Base-by-base conservation (phyloP, 129 eudicot genomes). In the Flaveria trinervia region DNA sequence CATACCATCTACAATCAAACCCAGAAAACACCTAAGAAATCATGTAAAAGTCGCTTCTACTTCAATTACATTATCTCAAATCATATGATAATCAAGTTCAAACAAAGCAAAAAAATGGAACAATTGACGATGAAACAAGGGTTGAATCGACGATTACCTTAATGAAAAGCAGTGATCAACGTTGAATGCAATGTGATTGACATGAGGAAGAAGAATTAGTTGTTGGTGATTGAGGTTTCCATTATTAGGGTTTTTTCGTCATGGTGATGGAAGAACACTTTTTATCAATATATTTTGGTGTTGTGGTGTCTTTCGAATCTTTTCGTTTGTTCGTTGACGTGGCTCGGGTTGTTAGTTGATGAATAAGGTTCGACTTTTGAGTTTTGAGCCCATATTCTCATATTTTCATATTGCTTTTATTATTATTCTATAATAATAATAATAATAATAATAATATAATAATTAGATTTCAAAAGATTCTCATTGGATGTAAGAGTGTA, bases 231-330 rank as follows among this genome's bases (percentile, higher is more conserved):
- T 30, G 33, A 17, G 50, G 39, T 30, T 59, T 68, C 45, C 76
- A 78, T 78, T 13, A 70, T 70, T 70, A 78, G 82, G 82, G 82
- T 60, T 79, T 79, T 41, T 69, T 45, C 12, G 13, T 36, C 41
- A 36, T 36, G 5, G 41, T 36, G 64, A 44, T n/a, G 81, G 69
- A 69, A 60, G 81, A 33, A 9, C 64, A 70, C 77, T 48, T 77
- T 68, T 77, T 68, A 57, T 67, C 75, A 55, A 23, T 55, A 59
- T 75, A 55, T 54, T 55, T 70, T 78, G 50, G 83, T 65, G 80
- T 33, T 66, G 73, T 33, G 83, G n/a, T 72, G 83, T 72, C 77
- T 79, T 79, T 72, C 66, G 83, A 79, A 79, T 79, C 78, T 79
- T 79, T 72, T 61, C 9, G 16, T 20, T 60, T 36, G 25, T 36